Evolutionary conservation across 495 filamentous ascomycete species (phyloP), one percentile per base, ranked within the genome.

Genomic region (Penicillium turbatum): DNA sequence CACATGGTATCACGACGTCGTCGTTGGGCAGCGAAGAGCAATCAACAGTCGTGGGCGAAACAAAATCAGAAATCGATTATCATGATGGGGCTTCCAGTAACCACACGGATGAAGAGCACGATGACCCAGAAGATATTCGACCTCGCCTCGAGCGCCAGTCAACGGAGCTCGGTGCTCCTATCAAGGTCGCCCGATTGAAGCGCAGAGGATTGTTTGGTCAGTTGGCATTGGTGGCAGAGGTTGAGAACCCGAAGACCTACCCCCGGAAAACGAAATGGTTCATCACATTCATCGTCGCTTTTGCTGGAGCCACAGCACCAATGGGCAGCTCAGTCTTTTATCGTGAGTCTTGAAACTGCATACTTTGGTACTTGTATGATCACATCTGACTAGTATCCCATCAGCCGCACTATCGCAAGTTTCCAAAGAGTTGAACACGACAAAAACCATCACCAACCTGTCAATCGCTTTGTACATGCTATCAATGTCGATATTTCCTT

Each of bases 391-490:
- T 27, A 29, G 39, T 41, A 21, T 1, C 19, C 27, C 16, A 17
- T 42, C 39, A 88, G 89, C 92, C 40, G 83, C 89, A 2, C 79
- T 97, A 19, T 73, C 78, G 7, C 77, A 88, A 42, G 84, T 97
- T 29, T 68, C 86, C 2, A 61, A 62, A 9, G 84, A 90, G 24
- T 71, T 96, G 24, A 47, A 84, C 44, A 75, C 85, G 16, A 82
- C 82, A 0, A 66, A 82, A n/a, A 86, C 87, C 1, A 74, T 92
- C 27, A 83, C 89, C 21, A 96, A 96, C 63, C 62, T 96, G 40
- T 86, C 87, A 5, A 85, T 95, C 9, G 87, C 92, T 2, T 67
- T 96, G 45, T 96, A 95, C 65, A 92, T 96, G 91, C 78, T 95
- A 6, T 74, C 81, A 49, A 93, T 96, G 90, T 82, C 86, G 15